A percentile compares a stretch with the other conserved stretches of the same genome.
Evolutionary conservation across 1,284 basidiomycete genomes (phyloP).

Genomic region (Papiliotrema terrestris): DNA sequence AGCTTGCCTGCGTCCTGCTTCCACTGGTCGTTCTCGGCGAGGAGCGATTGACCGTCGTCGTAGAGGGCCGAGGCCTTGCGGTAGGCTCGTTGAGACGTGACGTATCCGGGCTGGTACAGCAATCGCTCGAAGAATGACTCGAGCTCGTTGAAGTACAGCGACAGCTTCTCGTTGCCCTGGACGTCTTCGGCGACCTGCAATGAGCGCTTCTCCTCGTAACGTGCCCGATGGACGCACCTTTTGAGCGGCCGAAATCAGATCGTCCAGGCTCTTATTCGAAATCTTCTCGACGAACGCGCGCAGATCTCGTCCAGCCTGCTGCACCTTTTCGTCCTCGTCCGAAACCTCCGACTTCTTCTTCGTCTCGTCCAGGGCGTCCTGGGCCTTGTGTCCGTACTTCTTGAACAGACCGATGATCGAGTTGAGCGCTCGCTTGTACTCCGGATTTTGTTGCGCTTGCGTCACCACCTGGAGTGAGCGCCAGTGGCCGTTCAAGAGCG

Average conservation of each 20-base stretch:
- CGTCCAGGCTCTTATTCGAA: constrained; percentile 46
- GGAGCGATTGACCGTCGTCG: constrained; percentile 46
- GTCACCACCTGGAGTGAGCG: constrained; percentile 25
- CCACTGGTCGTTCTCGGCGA: constrained; percentile 44
- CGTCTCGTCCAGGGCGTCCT: constrained; percentile 47
- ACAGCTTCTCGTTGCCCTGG: constrained; percentile 44
- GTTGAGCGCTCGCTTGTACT: constrained; percentile 49
- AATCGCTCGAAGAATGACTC: constrained; percentile 42
- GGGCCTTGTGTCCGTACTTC: constrained; percentile 51
- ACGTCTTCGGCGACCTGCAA: constrained; percentile 44
- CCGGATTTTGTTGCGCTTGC: constrained; percentile 42
- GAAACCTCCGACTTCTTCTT: constrained; percentile 44
- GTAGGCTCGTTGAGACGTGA: constrained; percentile 44
- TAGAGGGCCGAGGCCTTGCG: constrained; percentile 44
- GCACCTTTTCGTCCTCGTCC: constrained; percentile 45
- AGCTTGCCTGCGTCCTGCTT: constrained; percentile 41
- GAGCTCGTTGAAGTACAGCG: constrained; percentile 44
- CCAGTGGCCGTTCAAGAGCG: constrained; percentile 19
- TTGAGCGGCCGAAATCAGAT: constrained; percentile 43
- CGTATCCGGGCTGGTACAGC: constrained; percentile 47
- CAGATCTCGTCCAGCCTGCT: constrained; percentile 48
- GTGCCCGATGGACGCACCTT: constrained; percentile 23
- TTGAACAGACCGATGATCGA: constrained; percentile 49
- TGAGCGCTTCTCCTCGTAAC: not conserved
- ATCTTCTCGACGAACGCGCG: constrained; percentile 49